Base-by-base conservation (phyloP, 1,284 basidiomycete genomes). In the Cerrena zonata region DNA sequence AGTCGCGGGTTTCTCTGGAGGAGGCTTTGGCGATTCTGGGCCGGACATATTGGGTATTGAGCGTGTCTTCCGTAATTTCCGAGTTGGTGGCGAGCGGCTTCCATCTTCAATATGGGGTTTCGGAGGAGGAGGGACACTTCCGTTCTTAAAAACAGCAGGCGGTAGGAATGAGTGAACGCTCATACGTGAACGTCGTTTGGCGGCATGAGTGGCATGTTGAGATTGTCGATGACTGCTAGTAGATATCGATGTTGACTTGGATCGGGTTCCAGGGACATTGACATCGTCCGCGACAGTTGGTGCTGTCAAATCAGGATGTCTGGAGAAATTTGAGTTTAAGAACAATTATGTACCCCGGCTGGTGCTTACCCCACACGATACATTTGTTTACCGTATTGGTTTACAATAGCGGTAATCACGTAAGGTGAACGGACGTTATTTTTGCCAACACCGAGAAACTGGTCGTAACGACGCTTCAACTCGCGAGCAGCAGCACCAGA, bases 301-400 rank as follows among this genome's bases (percentile, higher is more conserved):
- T 22, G 18, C 24, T 22, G 41, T 42, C 13, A 42, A 5, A 23
- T 42, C 41, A 23, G 19, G 41, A 15, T 42, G 18, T 13, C 41
- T 42, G 18, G 39, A 22, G 5, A 42, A 23, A 19, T 10, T 42
- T 19, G 23, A 23, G 41, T 19, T 22, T 23, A 5, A 42, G 3
- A 22, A 23, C 25, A 45, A 26, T 15, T 43, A 12, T 11, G 11
- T 47, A 30, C 22, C 13, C 15, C 23, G 34, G 48, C 42, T 36
- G 34, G 42, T 22, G 75, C 82, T 68, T 56, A 88, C 86, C 84
- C 82, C 43, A 89, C 76, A 41, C 87, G 81, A 67, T 75, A 89
- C 75, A 85, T 80, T 62, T 77, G 74, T 61, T 79, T 81, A 48
- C 87, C 87, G 65, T 87, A 82, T 61, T 88, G 85, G 61, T 86